Conservation (phyloP, 176 grass and related monocot species). For the Aegilops speltoides region DNA sequence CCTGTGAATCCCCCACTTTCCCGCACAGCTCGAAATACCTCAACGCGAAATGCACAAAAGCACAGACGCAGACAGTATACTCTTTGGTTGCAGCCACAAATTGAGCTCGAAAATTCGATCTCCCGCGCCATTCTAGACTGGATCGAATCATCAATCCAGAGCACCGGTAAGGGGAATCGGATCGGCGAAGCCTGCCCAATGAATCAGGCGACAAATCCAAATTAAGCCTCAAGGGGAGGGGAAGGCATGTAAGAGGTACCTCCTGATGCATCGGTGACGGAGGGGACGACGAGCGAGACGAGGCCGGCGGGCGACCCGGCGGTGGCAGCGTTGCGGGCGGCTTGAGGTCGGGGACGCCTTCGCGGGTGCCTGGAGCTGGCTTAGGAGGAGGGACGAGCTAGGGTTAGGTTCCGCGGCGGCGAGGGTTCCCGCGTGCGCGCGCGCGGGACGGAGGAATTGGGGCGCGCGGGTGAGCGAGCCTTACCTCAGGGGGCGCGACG, state of each 20-base stretch:
- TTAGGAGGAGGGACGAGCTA: not conserved
- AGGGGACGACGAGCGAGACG: not conserved
- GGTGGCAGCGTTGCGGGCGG: not conserved
- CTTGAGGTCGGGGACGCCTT: not conserved
- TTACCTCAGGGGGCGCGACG: not conserved
- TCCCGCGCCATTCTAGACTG: not conserved
- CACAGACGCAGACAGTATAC: not conserved
- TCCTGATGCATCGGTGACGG: conserved; percentile 11
- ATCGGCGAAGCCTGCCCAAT: not conserved
- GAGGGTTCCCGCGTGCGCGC: not conserved
- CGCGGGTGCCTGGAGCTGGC: not conserved
- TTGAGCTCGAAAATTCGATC: not conserved
- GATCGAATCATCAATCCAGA: not conserved
- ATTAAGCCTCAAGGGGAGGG: not conserved
- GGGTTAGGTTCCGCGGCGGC: conserved; percentile 19
- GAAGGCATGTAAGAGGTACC: not conserved
- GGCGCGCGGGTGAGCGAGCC: not conserved
- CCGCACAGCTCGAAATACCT: not conserved
- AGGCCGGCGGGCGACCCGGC: not conserved
- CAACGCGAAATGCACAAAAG: not conserved
- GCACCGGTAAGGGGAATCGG: not conserved
- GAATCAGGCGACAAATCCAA: no score
- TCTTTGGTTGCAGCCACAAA: not conserved
- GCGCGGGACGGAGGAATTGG: not conserved
- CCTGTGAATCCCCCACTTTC: not conserved